Conservation (phyloP, 2,329 filamentous ascomycete genomes). For the Fusarium sp. region DNA sequence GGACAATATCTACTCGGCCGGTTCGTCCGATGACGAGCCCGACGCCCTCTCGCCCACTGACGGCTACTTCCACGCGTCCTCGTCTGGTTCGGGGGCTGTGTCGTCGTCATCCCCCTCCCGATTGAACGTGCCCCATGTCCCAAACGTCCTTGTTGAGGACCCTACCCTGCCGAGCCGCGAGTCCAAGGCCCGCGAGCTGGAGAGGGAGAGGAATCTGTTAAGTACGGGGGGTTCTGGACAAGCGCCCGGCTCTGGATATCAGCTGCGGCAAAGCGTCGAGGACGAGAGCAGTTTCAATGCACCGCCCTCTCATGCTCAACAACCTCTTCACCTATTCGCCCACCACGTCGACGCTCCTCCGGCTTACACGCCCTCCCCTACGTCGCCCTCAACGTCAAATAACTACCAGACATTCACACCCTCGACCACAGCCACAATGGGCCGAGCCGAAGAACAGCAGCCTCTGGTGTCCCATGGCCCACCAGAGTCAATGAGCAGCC, state of each 20-base stretch:
- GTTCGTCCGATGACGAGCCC: slow-evolving; percentile 55
- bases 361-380: slow-evolving; percentile 64
- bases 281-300: slow-evolving; percentile 26
- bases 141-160: slow-evolving; percentile 66
- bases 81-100: slow-evolving; percentile 36
- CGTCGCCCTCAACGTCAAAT: slow-evolving; percentile 50
- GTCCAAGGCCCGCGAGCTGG: slow-evolving; percentile 63
- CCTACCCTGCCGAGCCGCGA: slow-evolving; percentile 59
- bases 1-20: slow-evolving; percentile 64
- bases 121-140: slow-evolving; percentile 60
- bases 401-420: slow-evolving; percentile 63
- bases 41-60: slow-evolving; percentile 66
- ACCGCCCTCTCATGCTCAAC: slow-evolving; percentile 19
- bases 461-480: slow-evolving; percentile 60
- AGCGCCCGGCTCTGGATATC: slow-evolving; percentile 16
- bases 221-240: slow-evolving; percentile 37
- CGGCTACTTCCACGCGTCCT: slow-evolving; percentile 65
- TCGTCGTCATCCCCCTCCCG: slow-evolving; percentile 44
- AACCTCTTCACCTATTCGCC: slow-evolving; percentile 23
- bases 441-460: slow-evolving; percentile 59
- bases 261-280: slow-evolving; percentile 45
- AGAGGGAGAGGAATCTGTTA: slow-evolving; percentile 56
- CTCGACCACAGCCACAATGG: slow-evolving; percentile 55
- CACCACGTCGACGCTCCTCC: slow-evolving; percentile 63
- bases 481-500: slow-evolving; percentile 64